Conservation (phyloP, 306 rosid genomes). For the Glycine soja region DNA sequence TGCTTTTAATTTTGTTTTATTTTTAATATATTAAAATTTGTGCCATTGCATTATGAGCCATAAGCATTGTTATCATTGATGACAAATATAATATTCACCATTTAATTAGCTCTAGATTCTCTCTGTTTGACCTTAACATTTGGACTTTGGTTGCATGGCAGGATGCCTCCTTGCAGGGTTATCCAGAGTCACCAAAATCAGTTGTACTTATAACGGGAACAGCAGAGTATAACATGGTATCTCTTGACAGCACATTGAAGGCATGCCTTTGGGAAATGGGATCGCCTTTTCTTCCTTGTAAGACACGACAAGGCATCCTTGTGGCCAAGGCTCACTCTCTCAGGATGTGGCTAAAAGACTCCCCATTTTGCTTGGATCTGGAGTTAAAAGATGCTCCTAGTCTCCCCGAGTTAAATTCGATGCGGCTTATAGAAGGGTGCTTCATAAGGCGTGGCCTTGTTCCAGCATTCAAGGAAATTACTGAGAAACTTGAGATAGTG, state of each 20-base stretch:
- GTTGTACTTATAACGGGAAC: conserved; percentile 93
- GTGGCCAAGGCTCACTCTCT: conserved; percentile 97
- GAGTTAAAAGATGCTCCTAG: conserved; percentile 79
- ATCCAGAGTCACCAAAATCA: conserved; percentile 91
- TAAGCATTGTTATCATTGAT: conserved; percentile 3
- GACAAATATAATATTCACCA: neutral
- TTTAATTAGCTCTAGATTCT: conserved; percentile 15
- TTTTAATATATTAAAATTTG: neutral
- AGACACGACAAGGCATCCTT: conserved; percentile 81
- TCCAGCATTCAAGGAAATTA: conserved; percentile 86
- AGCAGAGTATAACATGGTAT: conserved; percentile 89
- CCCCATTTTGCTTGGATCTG: conserved; percentile 91
- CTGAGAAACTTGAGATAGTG: conserved; percentile 73
- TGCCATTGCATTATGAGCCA: conserved; percentile 11
- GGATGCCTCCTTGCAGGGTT: conserved; percentile 95
- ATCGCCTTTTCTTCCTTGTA: conserved; percentile 92
- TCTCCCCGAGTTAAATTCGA: conserved; percentile 76
- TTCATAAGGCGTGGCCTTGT: conserved; percentile 86
- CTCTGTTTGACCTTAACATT: conserved; percentile 37
- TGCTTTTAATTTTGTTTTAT: neutral
- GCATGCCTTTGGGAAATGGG: conserved; percentile 98
- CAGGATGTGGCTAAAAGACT: conserved; percentile 95
- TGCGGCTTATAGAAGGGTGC: conserved; percentile 85
- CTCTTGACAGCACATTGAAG: conserved; percentile 81
- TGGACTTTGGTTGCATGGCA: conserved; percentile 50